A percentile compares a stretch with the other conserved stretches of the same genome.
These are phyloP conservation scores for Abelmoschus esculentus DNA, from an alignment of 345 rosid species.

Conservation along the genomic window DNA sequence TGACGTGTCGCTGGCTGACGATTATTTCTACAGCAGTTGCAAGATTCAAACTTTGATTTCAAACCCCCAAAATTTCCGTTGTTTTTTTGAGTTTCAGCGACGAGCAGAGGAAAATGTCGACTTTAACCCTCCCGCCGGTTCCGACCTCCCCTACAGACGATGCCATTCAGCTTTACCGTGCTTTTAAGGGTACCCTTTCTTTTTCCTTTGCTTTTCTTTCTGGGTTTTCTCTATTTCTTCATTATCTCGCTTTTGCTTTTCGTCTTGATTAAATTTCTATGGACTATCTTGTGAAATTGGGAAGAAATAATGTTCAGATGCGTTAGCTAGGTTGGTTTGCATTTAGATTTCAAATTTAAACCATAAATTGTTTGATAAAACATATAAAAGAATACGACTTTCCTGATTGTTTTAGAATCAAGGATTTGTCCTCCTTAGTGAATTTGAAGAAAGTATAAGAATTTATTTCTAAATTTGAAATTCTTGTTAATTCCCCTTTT, in stretches of 20 bases:
- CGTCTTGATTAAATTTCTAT: not conserved
- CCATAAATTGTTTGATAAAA: not conserved
- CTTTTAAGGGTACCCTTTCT: conserved; percentile 32
- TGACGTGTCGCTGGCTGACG: too few species aligned
- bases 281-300: not conserved
- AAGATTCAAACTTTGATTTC: too few species aligned
- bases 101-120: conserved; percentile 23
- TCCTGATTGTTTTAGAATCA: not conserved
- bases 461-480: not conserved
- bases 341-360: not conserved
- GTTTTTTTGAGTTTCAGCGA: too few species aligned
- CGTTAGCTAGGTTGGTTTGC: not conserved
- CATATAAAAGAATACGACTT: not conserved
- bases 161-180: conserved; percentile 45
- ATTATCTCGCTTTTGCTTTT: not conserved
- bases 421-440: not conserved
- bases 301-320: not conserved
- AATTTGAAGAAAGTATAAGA: not conserved
- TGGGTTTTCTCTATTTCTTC: not conserved
- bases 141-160: conserved; percentile 49
- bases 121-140: conserved; percentile 37
- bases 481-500: not conserved
- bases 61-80: too few species aligned
- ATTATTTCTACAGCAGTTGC: too few species aligned
- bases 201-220: not conserved